Conservation (phyloP, 495 filamentous ascomycete genomes). For the Barbatosphaeria neglecta region DNA sequence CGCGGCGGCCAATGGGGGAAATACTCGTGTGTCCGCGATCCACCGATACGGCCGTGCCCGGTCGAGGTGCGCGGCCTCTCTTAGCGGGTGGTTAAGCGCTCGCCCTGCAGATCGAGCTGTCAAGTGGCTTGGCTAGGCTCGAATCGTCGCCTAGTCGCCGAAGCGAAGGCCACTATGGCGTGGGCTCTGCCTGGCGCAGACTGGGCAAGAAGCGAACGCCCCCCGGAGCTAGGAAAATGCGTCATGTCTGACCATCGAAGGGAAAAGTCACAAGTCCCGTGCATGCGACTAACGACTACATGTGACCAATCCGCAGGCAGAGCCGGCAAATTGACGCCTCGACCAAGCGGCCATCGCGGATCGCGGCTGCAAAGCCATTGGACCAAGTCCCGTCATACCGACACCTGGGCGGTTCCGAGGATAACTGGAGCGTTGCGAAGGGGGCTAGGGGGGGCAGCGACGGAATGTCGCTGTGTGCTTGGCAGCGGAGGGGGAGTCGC, state of each 20-base stretch:
- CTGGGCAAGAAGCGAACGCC: background rate
- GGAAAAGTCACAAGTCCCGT: background rate
- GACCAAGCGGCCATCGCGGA: background rate
- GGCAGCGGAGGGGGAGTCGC: no score
- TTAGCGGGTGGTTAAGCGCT: background rate
- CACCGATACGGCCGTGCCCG: background rate
- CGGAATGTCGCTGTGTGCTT: no score
- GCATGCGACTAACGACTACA: background rate
- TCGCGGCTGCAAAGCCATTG: background rate
- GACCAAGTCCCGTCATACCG: background rate
- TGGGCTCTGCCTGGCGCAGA: background rate
- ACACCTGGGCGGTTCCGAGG: background rate
- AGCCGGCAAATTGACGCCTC: background rate
- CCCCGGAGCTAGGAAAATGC: background rate
- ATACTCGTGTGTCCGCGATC: background rate
- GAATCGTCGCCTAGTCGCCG: background rate
- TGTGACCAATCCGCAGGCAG: background rate
- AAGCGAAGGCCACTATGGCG: background rate
- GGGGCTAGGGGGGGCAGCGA: no score
- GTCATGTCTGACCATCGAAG: background rate
- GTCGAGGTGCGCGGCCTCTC: background rate
- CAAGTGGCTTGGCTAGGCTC: background rate
- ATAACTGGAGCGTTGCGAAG: background rate
- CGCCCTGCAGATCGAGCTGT: background rate
- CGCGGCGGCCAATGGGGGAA: background rate